Evolutionary conservation across 148 eudicot species (phyloP).

Genomic region (Talinum fruticosum): DNA sequence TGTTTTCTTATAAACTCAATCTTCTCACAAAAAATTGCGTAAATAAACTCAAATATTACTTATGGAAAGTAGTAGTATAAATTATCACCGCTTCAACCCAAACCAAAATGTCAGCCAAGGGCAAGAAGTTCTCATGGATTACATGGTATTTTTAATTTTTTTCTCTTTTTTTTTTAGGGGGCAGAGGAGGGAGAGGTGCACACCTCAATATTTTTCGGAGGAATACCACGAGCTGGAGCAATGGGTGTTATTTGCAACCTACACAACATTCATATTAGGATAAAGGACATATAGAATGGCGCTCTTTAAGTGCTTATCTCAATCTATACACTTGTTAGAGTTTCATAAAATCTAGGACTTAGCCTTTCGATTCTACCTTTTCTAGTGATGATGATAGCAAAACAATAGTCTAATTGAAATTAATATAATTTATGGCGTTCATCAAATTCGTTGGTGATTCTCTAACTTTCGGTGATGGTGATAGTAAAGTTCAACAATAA

Average conservation of each 20-base stretch:
- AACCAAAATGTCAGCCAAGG: neutral
- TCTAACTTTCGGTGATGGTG: too few relatives aligned
- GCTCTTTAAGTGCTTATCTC: neutral
- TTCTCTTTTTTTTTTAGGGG: too few relatives aligned
- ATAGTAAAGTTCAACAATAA: too few relatives aligned
- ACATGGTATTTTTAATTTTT: neutral
- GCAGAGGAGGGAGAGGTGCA: neutral
- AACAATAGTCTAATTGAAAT: too few relatives aligned
- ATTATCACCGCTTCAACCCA: neutral
- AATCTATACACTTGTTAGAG: neutral
- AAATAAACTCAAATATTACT: neutral
- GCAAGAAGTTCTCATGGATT: neutral
- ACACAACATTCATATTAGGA: constrained; percentile 17
- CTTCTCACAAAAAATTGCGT: too few relatives aligned
- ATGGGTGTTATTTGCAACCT: constrained; percentile 98
- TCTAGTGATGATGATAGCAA: too few relatives aligned
- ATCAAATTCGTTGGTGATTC: too few relatives aligned
- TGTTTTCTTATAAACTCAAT: too few relatives aligned
- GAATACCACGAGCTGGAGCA: constrained; percentile 94
- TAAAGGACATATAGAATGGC: neutral
- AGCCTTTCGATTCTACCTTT: too few relatives aligned
- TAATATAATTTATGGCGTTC: too few relatives aligned
- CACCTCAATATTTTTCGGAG: constrained; percentile 79
- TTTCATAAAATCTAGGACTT: too few relatives aligned
- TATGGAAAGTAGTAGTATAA: neutral